phyloP scores from a whole-genome alignment of 768 basidiomycete genomes.

The Hysterangium stoloniferum region DNA sequence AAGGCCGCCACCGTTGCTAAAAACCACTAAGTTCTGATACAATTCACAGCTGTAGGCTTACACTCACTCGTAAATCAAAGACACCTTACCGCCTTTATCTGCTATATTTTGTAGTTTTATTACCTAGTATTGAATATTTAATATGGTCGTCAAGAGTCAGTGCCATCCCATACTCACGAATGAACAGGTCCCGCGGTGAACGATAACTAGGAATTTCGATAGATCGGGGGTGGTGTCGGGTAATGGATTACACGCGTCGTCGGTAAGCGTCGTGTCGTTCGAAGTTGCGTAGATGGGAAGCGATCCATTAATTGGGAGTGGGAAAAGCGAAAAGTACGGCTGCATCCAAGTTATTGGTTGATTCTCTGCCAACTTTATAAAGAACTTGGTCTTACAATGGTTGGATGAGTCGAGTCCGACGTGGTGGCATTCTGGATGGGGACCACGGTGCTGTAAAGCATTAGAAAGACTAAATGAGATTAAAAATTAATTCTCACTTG shows the following conservation, averaged over 20 bases:
- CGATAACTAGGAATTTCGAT: constrained; percentile 42
- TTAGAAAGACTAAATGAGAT: background rate
- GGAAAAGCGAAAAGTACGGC: constrained; percentile 45
- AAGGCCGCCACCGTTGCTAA: constrained; percentile 44
- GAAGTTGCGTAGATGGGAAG: constrained; percentile 54
- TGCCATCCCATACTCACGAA: constrained; percentile 30
- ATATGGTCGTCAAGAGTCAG: background rate
- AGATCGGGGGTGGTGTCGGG: constrained; percentile 49
- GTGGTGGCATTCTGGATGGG: constrained; percentile 47
- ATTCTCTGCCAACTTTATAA: too few species aligned
- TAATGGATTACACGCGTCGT: constrained; percentile 54
- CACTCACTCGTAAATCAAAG: constrained; percentile 49
- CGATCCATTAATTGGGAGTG: constrained; percentile 37
- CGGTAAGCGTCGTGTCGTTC: constrained; percentile 40
- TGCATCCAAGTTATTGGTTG: constrained; percentile 26
- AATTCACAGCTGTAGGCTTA: background rate
- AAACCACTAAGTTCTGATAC: background rate
- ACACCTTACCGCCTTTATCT: constrained; percentile 42
- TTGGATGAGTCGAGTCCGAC: constrained; percentile 19
- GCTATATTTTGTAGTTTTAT: constrained; percentile 46
- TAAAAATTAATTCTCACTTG: constrained; percentile 25
- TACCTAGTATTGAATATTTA: constrained; percentile 23
- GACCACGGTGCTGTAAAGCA: constrained; percentile 37
- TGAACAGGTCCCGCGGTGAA: constrained; percentile 52
- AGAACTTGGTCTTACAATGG: constrained; percentile 19